Conservation (phyloP, 2,329 filamentous ascomycete genomes). For the Fusarium domesticum region DNA sequence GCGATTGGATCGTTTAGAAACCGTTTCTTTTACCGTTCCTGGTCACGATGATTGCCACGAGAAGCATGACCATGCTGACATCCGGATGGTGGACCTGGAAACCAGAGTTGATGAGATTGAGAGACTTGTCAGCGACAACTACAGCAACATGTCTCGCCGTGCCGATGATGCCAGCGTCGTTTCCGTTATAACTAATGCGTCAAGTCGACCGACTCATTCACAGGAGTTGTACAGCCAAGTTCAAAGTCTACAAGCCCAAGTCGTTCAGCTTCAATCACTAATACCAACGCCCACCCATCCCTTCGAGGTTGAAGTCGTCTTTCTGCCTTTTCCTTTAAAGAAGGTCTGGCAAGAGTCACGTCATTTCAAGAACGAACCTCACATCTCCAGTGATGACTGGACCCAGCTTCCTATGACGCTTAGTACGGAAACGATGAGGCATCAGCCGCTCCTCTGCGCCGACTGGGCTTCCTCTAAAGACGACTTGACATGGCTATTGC, state of each 20-base stretch:
- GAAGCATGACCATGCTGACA: slow-evolving; percentile 63
- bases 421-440: slow-evolving; percentile 43
- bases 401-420: slow-evolving; percentile 51
- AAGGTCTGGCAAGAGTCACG: slow-evolving; percentile 52
- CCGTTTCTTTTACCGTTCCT: slow-evolving; percentile 62
- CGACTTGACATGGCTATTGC: slow-evolving; percentile 61
- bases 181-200: slow-evolving; percentile 45
- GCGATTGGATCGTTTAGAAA: slow-evolving; percentile 68
- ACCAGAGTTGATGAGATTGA: slow-evolving; percentile 59
- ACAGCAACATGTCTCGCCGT: slow-evolving; percentile 40
- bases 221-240: slow-evolving; percentile 51
- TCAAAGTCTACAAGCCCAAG: slow-evolving; percentile 47
- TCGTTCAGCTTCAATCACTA: slow-evolving; percentile 56
- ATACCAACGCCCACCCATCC: slow-evolving; percentile 61
- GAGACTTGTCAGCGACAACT: slow-evolving; percentile 48
- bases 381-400: slow-evolving; percentile 48
- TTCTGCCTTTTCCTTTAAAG: slow-evolving; percentile 65
- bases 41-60: slow-evolving; percentile 69
- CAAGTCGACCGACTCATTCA: slow-evolving; percentile 39
- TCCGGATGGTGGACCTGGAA: slow-evolving; percentile 68
- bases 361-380: slow-evolving; percentile 44
- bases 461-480: slow-evolving; percentile 46
- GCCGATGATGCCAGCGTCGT: slow-evolving; percentile 46
- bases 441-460: slow-evolving; percentile 46
- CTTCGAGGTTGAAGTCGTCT: slow-evolving; percentile 74